Evolutionary conservation across 257 asterid genomes (phyloP), one percentile per base, ranked within the genome.

Genomic region (Ilex asprella): DNA sequence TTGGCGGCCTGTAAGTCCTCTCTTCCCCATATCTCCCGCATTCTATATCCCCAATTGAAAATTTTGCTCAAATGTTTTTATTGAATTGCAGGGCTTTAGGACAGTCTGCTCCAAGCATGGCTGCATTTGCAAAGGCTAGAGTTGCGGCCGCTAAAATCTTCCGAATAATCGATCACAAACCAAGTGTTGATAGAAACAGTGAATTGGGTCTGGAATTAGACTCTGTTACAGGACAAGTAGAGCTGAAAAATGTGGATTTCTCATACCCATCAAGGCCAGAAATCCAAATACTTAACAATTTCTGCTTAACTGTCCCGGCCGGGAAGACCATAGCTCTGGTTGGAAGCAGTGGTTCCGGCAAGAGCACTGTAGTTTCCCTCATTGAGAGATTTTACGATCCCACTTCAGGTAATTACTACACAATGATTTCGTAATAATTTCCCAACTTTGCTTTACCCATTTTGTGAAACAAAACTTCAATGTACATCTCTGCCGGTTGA

Each of bases 381-480:
- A 85, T 90, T 4, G 97, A 90, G 78, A 85, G 97, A 62, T 90
- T 90, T 66, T 90, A 90, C 21, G 97, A 90, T 71, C 96, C 97
- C 69, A 70, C 82, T 57, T 78, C 95, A 62, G 97, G 97, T 90
- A 77, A 16, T 35, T 35, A 35, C 8, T 35, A 35, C 41, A 35
- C 27, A 35, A 35, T 35, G 8, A 35, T 35, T 35, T 35, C 41
- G 8, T 35, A 35, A 35, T 35, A 35, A 0, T 35, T 35, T 4
- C 41, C 8, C 8, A 35, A 3, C 5, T 35, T 35, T 35, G 41
- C 7, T 35, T 35, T 35, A 35, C 41, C 8, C 7, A 35, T 35
- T 35, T 35, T 35, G 41, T 35, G 5, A 8, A 8, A 35, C 41
- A 35, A 4, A 54, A 39, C 30, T 52, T 49, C 39, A 11, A 10